Evolutionary conservation across 2,329 filamentous ascomycete species (phyloP).

Genomic region (Davidsoniella virescens): DNA sequence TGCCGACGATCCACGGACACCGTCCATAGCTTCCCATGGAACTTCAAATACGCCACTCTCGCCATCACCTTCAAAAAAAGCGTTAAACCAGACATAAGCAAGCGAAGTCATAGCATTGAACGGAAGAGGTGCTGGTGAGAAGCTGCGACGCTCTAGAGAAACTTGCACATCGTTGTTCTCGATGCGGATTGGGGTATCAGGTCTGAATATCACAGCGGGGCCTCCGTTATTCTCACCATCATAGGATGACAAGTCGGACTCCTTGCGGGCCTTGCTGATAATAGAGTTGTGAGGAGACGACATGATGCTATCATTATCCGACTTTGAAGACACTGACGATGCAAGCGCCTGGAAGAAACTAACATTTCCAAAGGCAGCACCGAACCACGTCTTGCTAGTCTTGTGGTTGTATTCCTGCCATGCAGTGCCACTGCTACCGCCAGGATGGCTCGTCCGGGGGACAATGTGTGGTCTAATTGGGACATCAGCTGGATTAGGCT

Average conservation of each 20-base stretch:
- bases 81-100: conserved; percentile 94
- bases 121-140: conserved; percentile 57
- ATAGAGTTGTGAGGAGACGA: conserved; percentile 8
- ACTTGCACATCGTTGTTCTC: conserved; percentile 80
- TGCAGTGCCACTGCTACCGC: conserved; percentile 6
- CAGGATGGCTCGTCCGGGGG: conserved; percentile 7
- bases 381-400: conserved; percentile 12
- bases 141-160: conserved; percentile 72
- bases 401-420: conserved; percentile 12
- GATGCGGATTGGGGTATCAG: conserved; percentile 49
- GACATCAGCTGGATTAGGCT: background rate
- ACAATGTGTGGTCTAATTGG: conserved; percentile 5
- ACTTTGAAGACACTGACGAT: conserved; percentile 10
- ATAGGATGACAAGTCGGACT: conserved; percentile 13
- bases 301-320: conserved; percentile 10
- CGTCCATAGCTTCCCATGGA: conserved; percentile 61
- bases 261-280: conserved; percentile 2
- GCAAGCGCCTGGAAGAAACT: conserved; percentile 13
- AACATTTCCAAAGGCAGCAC: conserved; percentile 10
- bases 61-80: conserved; percentile 62
- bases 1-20: conserved; percentile 73
- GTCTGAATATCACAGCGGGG: conserved; percentile 64
- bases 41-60: conserved; percentile 48
- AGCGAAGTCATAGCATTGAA: conserved; percentile 84
- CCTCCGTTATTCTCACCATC: conserved; percentile 35